Evolutionary conservation across 73 alveolate genomes (phyloP).

Genomic region (Blepharisma japonicum): DNA sequence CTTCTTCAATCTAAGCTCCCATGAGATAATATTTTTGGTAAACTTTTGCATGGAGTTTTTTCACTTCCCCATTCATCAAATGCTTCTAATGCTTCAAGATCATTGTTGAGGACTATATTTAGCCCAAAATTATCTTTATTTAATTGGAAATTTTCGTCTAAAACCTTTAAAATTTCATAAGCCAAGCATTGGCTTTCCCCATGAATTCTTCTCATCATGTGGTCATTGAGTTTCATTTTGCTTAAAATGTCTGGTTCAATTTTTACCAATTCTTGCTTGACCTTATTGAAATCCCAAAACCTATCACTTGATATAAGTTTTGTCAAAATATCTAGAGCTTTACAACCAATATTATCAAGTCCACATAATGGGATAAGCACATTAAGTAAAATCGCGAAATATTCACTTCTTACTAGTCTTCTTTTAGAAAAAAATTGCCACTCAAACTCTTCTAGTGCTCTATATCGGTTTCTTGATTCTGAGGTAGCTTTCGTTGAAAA

Average conservation of each 20-base stretch:
- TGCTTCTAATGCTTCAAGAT: neutral
- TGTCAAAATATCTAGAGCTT: neutral
- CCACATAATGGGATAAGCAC: slow-evolving; percentile 5
- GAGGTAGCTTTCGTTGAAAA: neutral
- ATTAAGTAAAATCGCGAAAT: neutral
- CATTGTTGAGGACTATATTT: neutral
- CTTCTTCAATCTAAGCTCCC: neutral
- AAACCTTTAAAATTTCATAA: neutral
- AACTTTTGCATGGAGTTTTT: neutral
- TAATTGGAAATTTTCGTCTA: neutral
- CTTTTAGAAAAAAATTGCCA: neutral
- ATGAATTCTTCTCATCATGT: neutral
- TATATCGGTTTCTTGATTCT: neutral
- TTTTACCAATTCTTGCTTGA: neutral
- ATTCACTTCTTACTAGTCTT: neutral
- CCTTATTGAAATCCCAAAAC: neutral
- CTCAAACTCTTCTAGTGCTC: neutral
- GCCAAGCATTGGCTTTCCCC: neutral
- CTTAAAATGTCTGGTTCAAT: neutral
- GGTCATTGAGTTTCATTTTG: slow-evolving; percentile 8
- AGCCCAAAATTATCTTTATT: neutral
- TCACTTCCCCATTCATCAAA: slow-evolving; percentile 16
- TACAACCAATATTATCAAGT: neutral
- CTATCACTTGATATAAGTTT: slow-evolving; percentile 5
- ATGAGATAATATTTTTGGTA: neutral